Base-by-base conservation (phyloP, 2,329 filamentous ascomycete species). In the Cladosporium sp. region DNA sequence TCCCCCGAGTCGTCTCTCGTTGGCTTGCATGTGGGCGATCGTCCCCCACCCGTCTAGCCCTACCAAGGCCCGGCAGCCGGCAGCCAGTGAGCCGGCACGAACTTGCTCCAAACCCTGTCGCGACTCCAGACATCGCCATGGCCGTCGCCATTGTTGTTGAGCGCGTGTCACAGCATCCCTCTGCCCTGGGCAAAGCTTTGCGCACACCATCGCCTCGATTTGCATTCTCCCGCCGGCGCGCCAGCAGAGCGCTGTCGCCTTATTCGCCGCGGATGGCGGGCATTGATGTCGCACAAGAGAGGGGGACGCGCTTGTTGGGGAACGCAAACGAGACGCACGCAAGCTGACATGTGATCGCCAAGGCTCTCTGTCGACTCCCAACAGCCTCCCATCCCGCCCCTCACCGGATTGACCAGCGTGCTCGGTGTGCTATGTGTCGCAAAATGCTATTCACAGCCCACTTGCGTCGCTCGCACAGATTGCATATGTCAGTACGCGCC, bases 321-420 rank as follows among this genome's bases (percentile, higher is more conserved):
- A 47, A 55, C 51, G 32, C 51, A 55, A 37, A 44, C 51, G 50
- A 54, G 39, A 28, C 51, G 50, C 51, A 13, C 22, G 12, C 8
- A 36, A 13, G 39, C 51, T 55, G 51, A 45, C 51, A 55, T 55
- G 51, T 55, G 51, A 55, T 24, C 40, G 39, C 39, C 51, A 44
- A 55, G 40, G 15, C 51, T 20, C 32, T 49, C 47, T 48, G 44
- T 7, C 44, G 15, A 48, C 44, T 48, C 44, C 44, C 28, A 24
- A 48, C 25, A 24, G 34, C 24, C 44, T 32, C 13, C n/a, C 44
- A 7, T 20, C 25, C 25, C 34, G 17, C 34, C 32, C 44, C 44
- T 48, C 44, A 44, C 40, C 40, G 40, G 40, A 44, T 24, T 44
- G 44, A 10, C 28, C 28, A 32, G 28, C 28, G 28, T 32, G 28